Percentiles rank a stretch among this genome's conserved stretches.
These are phyloP conservation scores for Cercospora zeina DNA, from an alignment of 2,329 filamentous ascomycete species.

Conservation along the genomic window DNA sequence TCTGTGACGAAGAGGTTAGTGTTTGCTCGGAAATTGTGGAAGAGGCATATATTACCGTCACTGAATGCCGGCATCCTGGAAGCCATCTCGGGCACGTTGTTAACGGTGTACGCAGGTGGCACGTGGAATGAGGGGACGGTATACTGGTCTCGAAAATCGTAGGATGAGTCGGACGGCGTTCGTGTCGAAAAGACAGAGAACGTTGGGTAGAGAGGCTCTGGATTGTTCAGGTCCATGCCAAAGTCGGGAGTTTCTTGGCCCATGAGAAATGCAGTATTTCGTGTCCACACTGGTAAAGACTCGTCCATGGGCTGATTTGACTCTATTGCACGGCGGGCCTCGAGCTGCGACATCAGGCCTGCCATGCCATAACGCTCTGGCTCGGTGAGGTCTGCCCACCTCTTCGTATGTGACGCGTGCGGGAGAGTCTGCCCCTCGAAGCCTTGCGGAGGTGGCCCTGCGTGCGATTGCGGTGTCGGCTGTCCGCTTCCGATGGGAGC, in stretches of 20 bases:
- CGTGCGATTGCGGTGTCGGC: constrained; percentile 20
- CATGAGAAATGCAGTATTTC: constrained; percentile 50
- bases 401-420: constrained; percentile 42
- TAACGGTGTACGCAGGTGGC: constrained; percentile 64
- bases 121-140: constrained; percentile 64
- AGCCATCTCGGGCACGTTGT: constrained; percentile 63
- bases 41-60: constrained; percentile 35
- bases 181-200: constrained; percentile 63
- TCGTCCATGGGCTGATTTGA: constrained; percentile 34
- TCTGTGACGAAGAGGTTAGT: constrained; percentile 48
- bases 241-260: constrained; percentile 65
- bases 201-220: constrained; percentile 59
- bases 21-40: neutral
- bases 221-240: constrained; percentile 61
- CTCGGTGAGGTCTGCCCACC: constrained; percentile 59
- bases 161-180: constrained; percentile 35
- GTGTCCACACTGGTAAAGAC: constrained; percentile 35
- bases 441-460: constrained; percentile 13
- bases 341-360: constrained; percentile 57
- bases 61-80: constrained; percentile 39
- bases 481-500: constrained; percentile 31
- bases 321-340: constrained; percentile 34
- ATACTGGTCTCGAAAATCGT: constrained; percentile 49
- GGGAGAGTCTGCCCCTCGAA: constrained; percentile 25
- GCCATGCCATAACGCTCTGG: constrained; percentile 61